These are phyloP conservation scores for Durotheca rogersii DNA, from an alignment of 495 filamentous ascomycete genomes.

Conservation along the genomic window DNA sequence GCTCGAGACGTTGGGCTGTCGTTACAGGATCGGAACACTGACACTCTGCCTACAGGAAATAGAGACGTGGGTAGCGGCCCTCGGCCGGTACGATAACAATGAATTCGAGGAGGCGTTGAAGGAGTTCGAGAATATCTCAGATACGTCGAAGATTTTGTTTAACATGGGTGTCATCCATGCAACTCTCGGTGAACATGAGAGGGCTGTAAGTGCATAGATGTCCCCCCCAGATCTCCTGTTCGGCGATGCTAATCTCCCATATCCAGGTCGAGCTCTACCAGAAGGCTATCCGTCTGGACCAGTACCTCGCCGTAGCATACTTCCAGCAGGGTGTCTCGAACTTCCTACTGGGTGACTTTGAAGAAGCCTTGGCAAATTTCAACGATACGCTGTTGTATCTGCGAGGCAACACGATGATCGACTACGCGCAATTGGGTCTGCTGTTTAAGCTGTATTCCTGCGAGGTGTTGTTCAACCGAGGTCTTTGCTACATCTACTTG, in stretches of 20 bases:
- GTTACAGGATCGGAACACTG: slow-evolving; percentile 20
- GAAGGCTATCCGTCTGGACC: slow-evolving; percentile 81
- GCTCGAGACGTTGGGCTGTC: background rate
- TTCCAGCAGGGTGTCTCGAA: slow-evolving; percentile 99
- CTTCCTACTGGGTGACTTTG: slow-evolving; percentile 95
- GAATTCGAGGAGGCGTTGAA: slow-evolving; percentile 86
- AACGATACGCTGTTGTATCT: slow-evolving; percentile 96
- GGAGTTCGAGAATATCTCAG: slow-evolving; percentile 80
- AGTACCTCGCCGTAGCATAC: slow-evolving; percentile 95
- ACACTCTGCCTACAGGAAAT: slow-evolving; percentile 74
- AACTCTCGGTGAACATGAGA: slow-evolving; percentile 93
- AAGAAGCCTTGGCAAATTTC: slow-evolving; percentile 97
- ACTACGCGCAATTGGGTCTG: slow-evolving; percentile 95
- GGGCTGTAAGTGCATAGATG: slow-evolving; percentile 66
- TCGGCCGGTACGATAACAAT: slow-evolving; percentile 91
- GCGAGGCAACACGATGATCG: slow-evolving; percentile 92
- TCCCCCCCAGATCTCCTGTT: background rate
- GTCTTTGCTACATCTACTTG: slow-evolving; percentile 95
- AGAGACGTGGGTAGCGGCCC: slow-evolving; percentile 94
- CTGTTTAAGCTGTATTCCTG: slow-evolving; percentile 97
- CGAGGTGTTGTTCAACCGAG: slow-evolving; percentile 97
- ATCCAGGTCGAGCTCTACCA: slow-evolving; percentile 90
- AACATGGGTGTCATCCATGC: slow-evolving; percentile 99
- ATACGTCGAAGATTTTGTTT: slow-evolving; percentile 98
- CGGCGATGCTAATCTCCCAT: slow-evolving; percentile 12